Evolutionary conservation across 768 basidiomycete species (phyloP).

Genomic region (Naganishia vaughanmartiniae): DNA sequence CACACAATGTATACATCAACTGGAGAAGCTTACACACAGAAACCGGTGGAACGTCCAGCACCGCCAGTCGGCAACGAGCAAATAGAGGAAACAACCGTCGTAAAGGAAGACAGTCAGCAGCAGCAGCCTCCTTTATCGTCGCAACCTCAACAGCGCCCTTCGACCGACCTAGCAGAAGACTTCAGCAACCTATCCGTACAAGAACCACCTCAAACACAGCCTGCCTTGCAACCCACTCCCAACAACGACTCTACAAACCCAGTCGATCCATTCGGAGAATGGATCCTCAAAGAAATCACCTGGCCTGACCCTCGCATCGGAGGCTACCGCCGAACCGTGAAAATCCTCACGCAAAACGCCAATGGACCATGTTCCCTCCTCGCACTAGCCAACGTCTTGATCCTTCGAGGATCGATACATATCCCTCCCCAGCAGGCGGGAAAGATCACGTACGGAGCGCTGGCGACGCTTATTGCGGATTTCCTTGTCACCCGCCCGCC

Average conservation of each 20-base stretch:
- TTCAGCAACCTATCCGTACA: not conserved
- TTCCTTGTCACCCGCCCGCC: slow-evolving; percentile 69
- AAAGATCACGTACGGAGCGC: slow-evolving; percentile 77
- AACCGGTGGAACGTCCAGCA: slow-evolving; percentile 1
- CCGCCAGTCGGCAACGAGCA: not conserved
- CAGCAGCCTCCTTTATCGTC: not conserved
- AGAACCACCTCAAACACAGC: not conserved
- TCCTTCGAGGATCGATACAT: slow-evolving; percentile 75
- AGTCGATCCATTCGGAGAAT: slow-evolving; percentile 29
- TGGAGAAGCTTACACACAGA: slow-evolving; percentile 14
- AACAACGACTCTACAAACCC: too few species aligned
- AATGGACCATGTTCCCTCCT: slow-evolving; percentile 42
- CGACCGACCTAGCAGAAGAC: not conserved
- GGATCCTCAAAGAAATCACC: slow-evolving; percentile 40
- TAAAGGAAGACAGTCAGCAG: not conserved
- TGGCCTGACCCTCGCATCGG: slow-evolving; percentile 42
- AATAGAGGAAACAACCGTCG: not conserved
- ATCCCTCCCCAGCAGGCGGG: slow-evolving; percentile 67
- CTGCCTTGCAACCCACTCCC: not conserved
- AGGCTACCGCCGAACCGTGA: slow-evolving; percentile 34
- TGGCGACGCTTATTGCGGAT: slow-evolving; percentile 78
- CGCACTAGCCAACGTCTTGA: slow-evolving; percentile 74
- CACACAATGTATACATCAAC: not conserved
- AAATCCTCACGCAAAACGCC: slow-evolving; percentile 36
- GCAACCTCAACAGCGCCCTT: not conserved